Conservation (phyloP, 306 rosid species). For the Elaeagnus macrophylla region DNA sequence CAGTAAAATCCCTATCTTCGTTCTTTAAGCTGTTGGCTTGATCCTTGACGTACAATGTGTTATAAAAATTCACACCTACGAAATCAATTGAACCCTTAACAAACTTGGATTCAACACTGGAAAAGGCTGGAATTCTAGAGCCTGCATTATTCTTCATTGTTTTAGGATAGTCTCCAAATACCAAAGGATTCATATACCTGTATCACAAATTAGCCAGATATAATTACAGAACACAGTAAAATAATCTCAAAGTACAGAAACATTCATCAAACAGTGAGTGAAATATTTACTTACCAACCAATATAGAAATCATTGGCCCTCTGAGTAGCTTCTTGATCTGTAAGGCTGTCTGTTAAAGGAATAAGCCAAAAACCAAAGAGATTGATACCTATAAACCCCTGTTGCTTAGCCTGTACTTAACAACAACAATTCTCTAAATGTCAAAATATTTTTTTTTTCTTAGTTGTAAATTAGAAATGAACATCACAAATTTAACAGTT, state of each 20-base stretch:
- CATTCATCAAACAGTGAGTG: no score
- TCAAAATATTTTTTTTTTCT: no score
- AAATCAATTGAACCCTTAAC: conserved; percentile 56
- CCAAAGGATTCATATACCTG: conserved; percentile 51
- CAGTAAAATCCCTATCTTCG: conserved; percentile 24
- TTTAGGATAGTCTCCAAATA: conserved; percentile 53
- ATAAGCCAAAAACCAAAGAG: conserved; percentile 20
- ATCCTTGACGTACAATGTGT: conserved; percentile 21
- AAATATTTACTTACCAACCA: conserved; percentile 34
- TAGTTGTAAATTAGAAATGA: no score
- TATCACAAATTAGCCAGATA: neutral
- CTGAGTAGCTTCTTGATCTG: conserved; percentile 35
- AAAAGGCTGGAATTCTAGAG: conserved; percentile 45
- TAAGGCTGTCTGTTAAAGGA: conserved; percentile 37
- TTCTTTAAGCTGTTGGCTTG: conserved; percentile 13
- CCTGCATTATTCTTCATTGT: conserved; percentile 45
- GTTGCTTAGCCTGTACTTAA: conserved; percentile 19
- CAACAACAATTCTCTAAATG: neutral
- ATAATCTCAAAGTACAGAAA: no score
- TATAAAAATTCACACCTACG: conserved; percentile 44
- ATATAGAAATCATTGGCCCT: conserved; percentile 29
- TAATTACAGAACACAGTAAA: no score
- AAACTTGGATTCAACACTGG: conserved; percentile 29
- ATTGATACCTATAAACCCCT: conserved; percentile 50
- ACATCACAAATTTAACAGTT: no score